Evolutionary conservation across 2,329 filamentous ascomycete genomes (phyloP).

Genomic region (Colletotrichum godetiae): DNA sequence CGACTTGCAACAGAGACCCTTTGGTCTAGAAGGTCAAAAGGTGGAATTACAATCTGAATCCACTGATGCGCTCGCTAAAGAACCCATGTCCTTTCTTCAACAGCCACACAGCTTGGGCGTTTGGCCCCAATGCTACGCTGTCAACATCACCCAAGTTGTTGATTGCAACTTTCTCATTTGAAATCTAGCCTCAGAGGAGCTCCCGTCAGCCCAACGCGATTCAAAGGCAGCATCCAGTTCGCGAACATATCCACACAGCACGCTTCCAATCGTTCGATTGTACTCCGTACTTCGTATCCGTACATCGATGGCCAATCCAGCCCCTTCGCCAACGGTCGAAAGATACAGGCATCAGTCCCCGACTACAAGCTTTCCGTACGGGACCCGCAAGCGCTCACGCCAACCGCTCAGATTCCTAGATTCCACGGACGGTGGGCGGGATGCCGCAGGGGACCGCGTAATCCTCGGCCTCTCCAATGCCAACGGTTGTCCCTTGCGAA

Average conservation of each 20-base stretch:
- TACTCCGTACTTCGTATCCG: background rate
- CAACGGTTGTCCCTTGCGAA: background rate
- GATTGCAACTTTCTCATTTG: conserved; percentile 16
- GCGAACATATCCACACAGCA: background rate
- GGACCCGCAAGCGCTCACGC: background rate
- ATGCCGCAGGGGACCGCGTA: conserved; percentile 15
- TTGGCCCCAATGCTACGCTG: conserved; percentile 9
- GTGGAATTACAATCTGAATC: background rate
- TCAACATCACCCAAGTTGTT: conserved; percentile 6
- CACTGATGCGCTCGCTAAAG: conserved; percentile 28
- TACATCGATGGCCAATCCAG: background rate
- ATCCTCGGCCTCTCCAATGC: background rate
- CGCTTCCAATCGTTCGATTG: conserved; percentile 4
- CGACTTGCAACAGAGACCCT: background rate
- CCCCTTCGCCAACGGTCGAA: background rate
- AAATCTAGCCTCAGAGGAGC: background rate
- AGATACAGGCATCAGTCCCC: conserved; percentile 1
- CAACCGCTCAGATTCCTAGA: background rate
- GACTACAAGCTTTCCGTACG: conserved; percentile 10
- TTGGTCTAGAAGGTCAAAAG: background rate
- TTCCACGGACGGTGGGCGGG: background rate
- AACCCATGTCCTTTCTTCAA: background rate
- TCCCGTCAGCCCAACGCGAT: background rate
- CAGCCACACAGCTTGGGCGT: background rate
- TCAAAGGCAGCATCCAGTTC: background rate